Percentiles rank a stretch among this genome's conserved stretches.
phyloP scores from a whole-genome alignment of 768 basidiomycete species.

The Russula earlei region DNA sequence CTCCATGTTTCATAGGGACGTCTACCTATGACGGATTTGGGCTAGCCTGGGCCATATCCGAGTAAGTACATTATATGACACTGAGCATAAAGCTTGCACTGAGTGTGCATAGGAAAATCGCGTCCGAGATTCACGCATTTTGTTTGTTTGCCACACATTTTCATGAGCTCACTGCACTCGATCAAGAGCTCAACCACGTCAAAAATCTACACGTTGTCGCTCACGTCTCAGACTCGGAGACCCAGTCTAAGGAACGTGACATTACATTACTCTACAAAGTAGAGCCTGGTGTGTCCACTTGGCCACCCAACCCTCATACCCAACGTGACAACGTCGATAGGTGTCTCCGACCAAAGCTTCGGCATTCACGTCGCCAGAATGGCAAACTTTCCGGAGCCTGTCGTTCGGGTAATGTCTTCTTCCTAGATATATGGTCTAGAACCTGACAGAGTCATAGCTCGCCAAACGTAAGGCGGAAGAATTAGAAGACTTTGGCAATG shows the following conservation, averaged over 20 bases:
- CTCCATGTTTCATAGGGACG: slow-evolving; percentile 47
- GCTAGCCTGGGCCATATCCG: slow-evolving; percentile 97
- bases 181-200: slow-evolving; percentile 78
- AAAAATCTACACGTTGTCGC: slow-evolving; percentile 95
- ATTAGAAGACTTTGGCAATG: slow-evolving; percentile 71
- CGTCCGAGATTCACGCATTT: slow-evolving; percentile 84
- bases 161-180: slow-evolving; percentile 89
- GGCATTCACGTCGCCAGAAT: slow-evolving; percentile 96
- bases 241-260: slow-evolving; percentile 45
- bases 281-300: slow-evolving; percentile 51
- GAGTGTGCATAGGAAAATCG: slow-evolving; percentile 61
- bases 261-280: slow-evolving; percentile 75
- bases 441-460: slow-evolving; percentile 37
- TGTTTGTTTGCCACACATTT: slow-evolving; percentile 98
- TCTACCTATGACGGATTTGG: slow-evolving; percentile 98
- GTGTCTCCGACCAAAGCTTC: slow-evolving; percentile 93
- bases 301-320: neutral
- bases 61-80: slow-evolving; percentile 41
- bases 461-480: slow-evolving; percentile 91
- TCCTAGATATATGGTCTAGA: neutral
- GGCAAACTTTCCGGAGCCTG: slow-evolving; percentile 95
- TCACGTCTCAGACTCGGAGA: slow-evolving; percentile 56
- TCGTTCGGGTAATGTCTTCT: slow-evolving; percentile 56
- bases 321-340: slow-evolving; percentile 30
- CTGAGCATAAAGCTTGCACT: neutral